These are phyloP conservation scores for Endoconidiophora laricicola DNA, from an alignment of 2,329 filamentous ascomycete genomes.

Conservation along the genomic window DNA sequence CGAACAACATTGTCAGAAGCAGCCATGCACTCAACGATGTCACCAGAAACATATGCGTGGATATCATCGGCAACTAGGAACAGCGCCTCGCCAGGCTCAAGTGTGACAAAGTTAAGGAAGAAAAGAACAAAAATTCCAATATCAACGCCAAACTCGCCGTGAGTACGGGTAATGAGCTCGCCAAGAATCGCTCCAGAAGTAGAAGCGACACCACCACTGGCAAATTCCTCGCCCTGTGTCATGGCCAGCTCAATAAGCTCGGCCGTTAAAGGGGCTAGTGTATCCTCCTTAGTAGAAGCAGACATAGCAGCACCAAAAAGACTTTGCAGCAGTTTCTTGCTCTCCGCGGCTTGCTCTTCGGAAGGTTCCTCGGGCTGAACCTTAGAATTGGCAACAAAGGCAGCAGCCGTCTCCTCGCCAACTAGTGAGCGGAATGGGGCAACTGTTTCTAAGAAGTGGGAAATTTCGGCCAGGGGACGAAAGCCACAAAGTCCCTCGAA, in stretches of 20 bases:
- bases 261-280: conserved; percentile 30
- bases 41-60: conserved; percentile 81
- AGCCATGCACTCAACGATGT: conserved; percentile 99
- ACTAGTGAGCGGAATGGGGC: conserved; percentile 47
- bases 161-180: conserved; percentile 58
- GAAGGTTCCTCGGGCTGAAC: conserved; percentile 25
- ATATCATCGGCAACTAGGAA: conserved; percentile 95
- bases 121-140: conserved; percentile 91
- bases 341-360: conserved; percentile 28
- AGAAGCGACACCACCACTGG: conserved; percentile 50
- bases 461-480: conserved; percentile 70
- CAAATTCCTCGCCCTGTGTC: conserved; percentile 54
- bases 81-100: conserved; percentile 80
- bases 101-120: conserved; percentile 88
- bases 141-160: conserved; percentile 73
- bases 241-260: conserved; percentile 58
- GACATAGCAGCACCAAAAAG: conserved; percentile 72
- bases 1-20: conserved; percentile 97
- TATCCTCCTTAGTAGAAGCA: conserved; percentile 41
- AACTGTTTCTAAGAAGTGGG: conserved; percentile 54
- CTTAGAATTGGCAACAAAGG: conserved; percentile 37
- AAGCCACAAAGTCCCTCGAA: conserved; percentile 97
- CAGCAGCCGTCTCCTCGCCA: conserved; percentile 43
- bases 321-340: conserved; percentile 62
- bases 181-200: conserved; percentile 55